Evolutionary conservation across 2,329 filamentous ascomycete species (phyloP), one percentile per base, ranked within the genome.

Genomic region (Scytalidium sp.): DNA sequence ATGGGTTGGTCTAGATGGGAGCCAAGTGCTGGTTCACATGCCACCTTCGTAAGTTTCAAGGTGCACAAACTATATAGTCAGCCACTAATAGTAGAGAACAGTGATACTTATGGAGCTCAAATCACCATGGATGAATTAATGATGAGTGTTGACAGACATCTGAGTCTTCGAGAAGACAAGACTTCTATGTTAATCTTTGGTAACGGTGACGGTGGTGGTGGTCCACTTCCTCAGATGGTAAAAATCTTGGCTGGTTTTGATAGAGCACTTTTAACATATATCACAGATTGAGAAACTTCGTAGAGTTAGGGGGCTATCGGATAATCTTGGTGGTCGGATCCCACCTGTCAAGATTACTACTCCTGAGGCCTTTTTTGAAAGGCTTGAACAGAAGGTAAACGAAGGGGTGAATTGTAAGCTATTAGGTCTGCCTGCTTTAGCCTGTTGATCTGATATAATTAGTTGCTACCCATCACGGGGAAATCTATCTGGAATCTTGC

Each of bases 11-110:
- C 72, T 87, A 29, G 84, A 87, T 60, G 83, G 83, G 41, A 86
- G 81, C 59, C 84, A 87, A 56, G 84, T 87, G 44, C 73, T 87
- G 36, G 86, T 83, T 64, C 84, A 87, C 56, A 87, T 87, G 84
- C 72, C 82, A 5, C 83, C 84, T 2, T 75, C 78, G n/a, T 3
- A 81, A 87, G 61, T 87, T 83, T 0, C 87, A 87, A 57, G 86
- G 81, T 3, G 81, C 83, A 2, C 75, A 80, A 53, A 83, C 81
- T 10, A 77, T n/a, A n/a, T n/a, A n/a, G n/a, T n/a, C n/a, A n/a
- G n/a, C n/a, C n/a, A n/a, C n/a, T n/a, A n/a, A n/a, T n/a, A n/a
- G n/a, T n/a, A n/a, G n/a, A n/a, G n/a, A n/a, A n/a, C n/a, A n/a
- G n/a, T n/a, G n/a, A n/a, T n/a, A n/a, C n/a, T n/a, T n/a, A n/a